Percentiles rank a stretch among this genome's conserved stretches.
phyloP scores from a whole-genome alignment of 2,329 filamentous ascomycete genomes.

The Pseudogymnoascus sp. region DNA sequence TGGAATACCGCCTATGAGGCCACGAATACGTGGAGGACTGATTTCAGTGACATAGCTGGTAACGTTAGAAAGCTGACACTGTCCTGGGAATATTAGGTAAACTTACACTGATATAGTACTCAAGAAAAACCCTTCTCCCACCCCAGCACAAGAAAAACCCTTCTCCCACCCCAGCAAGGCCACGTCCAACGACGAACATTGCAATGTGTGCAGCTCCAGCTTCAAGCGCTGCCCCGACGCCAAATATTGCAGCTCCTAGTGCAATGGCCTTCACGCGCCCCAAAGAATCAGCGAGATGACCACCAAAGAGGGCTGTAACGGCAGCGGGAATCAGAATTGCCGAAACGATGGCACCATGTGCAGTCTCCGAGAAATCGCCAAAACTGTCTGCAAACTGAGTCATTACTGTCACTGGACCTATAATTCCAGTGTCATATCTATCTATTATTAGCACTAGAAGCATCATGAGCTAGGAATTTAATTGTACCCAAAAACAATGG shows the following conservation, averaged over 20 bases:
- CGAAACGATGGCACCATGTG: conserved; percentile 54
- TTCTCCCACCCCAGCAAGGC: conserved; percentile 52
- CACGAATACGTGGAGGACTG: conserved; percentile 44
- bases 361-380: conserved; percentile 42
- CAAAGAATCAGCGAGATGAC: conserved; percentile 45
- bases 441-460: background rate
- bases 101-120: conserved; percentile 46
- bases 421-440: conserved; percentile 40
- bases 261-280: conserved; percentile 44
- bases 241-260: conserved; percentile 46
- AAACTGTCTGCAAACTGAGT: conserved; percentile 37
- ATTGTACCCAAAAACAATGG: conserved; percentile 24
- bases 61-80: background rate
- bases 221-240: conserved; percentile 47
- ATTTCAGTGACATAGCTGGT: conserved; percentile 52
- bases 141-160: conserved; percentile 50
- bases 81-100: background rate
- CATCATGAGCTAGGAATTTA: background rate
- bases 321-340: conserved; percentile 52
- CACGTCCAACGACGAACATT: conserved; percentile 50
- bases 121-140: conserved; percentile 54
- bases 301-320: conserved; percentile 50
- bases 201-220: conserved; percentile 39
- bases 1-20: conserved; percentile 44
- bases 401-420: conserved; percentile 48